These are phyloP conservation scores for Macrophomina tecta DNA, from an alignment of 2,329 filamentous ascomycete genomes.

Conservation along the genomic window DNA sequence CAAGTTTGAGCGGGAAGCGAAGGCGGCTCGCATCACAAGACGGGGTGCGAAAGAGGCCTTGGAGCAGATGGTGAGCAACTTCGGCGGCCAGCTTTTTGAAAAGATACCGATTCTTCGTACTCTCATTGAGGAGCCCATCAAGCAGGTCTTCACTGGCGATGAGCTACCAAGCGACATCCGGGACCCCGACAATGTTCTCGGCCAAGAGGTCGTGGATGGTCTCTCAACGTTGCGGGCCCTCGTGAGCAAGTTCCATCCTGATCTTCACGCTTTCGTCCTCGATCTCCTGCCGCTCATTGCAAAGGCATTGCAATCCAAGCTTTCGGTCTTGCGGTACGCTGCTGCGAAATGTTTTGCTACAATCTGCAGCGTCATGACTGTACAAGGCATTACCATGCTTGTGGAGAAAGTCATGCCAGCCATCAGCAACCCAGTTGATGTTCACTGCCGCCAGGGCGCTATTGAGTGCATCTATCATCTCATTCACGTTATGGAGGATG, in stretches of 20 bases:
- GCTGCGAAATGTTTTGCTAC: conserved; percentile 97
- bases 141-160: conserved; percentile 72
- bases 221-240: conserved; percentile 91
- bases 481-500: conserved; percentile 97
- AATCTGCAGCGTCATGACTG: conserved; percentile 93
- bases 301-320: conserved; percentile 82
- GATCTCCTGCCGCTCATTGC: conserved; percentile 83
- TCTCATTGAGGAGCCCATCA: conserved; percentile 82
- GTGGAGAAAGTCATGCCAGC: conserved; percentile 92
- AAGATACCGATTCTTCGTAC: conserved; percentile 81
- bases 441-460: conserved; percentile 88
- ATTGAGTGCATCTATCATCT: conserved; percentile 96
- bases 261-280: conserved; percentile 80
- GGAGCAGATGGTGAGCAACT: conserved; percentile 81
- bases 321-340: conserved; percentile 94
- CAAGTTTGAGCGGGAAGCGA: conserved; percentile 88
- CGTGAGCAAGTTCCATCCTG: conserved; percentile 82
- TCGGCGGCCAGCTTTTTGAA: conserved; percentile 78
- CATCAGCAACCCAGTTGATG: conserved; percentile 87
- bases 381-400: conserved; percentile 93
- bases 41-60: conserved; percentile 93
- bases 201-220: conserved; percentile 92
- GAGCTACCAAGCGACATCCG: conserved; percentile 72
- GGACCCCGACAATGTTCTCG: conserved; percentile 75
- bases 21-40: conserved; percentile 85